Evolutionary conservation across 2,329 filamentous ascomycete genomes (phyloP).

Genomic region (Phialocephala sp.): DNA sequence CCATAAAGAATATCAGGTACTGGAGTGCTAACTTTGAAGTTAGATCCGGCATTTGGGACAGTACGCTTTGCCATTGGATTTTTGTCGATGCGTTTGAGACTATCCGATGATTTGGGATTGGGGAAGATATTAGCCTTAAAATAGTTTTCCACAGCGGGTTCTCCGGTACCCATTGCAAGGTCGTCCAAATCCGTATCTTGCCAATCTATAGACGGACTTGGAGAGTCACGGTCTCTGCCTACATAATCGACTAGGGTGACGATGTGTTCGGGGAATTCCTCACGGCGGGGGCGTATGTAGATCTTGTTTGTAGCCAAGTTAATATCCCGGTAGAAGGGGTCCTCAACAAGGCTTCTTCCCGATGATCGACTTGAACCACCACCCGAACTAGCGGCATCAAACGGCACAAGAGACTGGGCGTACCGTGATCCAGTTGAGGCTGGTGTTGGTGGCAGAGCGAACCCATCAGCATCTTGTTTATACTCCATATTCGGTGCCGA

Average conservation of each 20-base stretch:
- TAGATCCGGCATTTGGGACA: slow-evolving; percentile 30
- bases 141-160: slow-evolving; percentile 34
- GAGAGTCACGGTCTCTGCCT: slow-evolving; percentile 31
- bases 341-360: slow-evolving; percentile 37
- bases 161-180: slow-evolving; percentile 30
- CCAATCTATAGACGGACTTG: slow-evolving; percentile 29
- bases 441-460: slow-evolving; percentile 62
- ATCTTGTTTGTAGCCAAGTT: slow-evolving; percentile 39
- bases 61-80: slow-evolving; percentile 28
- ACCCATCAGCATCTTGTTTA: slow-evolving; percentile 63
- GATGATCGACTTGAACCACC: no score
- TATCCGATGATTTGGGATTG: slow-evolving; percentile 22
- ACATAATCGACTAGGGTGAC: slow-evolving; percentile 30
- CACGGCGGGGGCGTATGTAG: slow-evolving; percentile 29
- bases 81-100: slow-evolving; percentile 29
- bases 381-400: slow-evolving; percentile 30
- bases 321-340: slow-evolving; percentile 30
- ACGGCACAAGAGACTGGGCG: no score
- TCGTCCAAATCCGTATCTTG: slow-evolving; percentile 26
- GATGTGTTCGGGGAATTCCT: slow-evolving; percentile 34
- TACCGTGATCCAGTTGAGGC: slow-evolving; percentile 22
- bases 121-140: slow-evolving; percentile 32
- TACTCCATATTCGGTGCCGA: slow-evolving; percentile 28
- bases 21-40: slow-evolving; percentile 33
- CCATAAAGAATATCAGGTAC: slow-evolving; percentile 37